phyloP scores from a whole-genome alignment of 1,284 basidiomycete genomes.

The Bothia castanella region DNA sequence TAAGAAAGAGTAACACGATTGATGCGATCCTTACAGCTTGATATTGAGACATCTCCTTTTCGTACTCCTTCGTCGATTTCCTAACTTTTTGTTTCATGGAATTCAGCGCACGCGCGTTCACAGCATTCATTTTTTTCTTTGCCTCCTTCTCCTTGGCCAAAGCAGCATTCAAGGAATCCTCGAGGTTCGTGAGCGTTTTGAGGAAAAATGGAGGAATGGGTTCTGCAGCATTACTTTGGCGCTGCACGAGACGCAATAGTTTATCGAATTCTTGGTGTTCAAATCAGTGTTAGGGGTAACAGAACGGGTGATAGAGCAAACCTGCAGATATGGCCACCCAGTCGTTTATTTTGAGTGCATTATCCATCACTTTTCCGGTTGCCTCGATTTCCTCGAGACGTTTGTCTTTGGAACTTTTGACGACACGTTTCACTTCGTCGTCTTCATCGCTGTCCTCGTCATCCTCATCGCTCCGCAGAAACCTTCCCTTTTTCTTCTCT shows the following conservation, averaged over 20 bases:
- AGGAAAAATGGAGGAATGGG: constrained; percentile 88
- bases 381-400: constrained; percentile 86
- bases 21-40: constrained; percentile 55
- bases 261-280: constrained; percentile 86
- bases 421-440: constrained; percentile 66
- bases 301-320: constrained; percentile 32
- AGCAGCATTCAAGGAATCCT: constrained; percentile 71
- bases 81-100: constrained; percentile 97
- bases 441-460: constrained; percentile 69
- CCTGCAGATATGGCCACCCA: constrained; percentile 92
- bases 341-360: constrained; percentile 94
- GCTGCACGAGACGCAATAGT: constrained; percentile 83
- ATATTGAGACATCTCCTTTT: constrained; percentile 76
- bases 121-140: constrained; percentile 96
- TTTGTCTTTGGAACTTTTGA: constrained; percentile 86
- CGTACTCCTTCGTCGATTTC: constrained; percentile 88
- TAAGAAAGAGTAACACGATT: background rate
- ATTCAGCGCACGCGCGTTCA: constrained; percentile 91
- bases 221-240: constrained; percentile 84
- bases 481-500: constrained; percentile 47
- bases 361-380: constrained; percentile 88
- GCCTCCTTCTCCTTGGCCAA: constrained; percentile 86
- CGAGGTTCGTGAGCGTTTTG: constrained; percentile 73
- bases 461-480: constrained; percentile 51
- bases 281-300: constrained; percentile 6